Base-by-base conservation (phyloP, 805 yeast genomes). In the Metschnikowia hibisci region DNA sequence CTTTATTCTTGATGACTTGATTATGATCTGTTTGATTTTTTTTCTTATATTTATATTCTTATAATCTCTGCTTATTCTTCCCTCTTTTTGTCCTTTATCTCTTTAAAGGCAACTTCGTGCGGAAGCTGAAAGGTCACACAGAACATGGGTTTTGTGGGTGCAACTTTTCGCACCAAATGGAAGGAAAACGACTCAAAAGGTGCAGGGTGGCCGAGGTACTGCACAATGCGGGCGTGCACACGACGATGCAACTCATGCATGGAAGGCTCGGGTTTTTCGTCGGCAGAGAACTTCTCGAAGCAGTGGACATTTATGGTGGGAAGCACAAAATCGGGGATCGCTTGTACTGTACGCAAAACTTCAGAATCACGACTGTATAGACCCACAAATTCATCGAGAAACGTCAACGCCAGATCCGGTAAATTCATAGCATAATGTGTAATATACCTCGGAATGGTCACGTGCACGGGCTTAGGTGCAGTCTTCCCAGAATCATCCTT, bases 101-200 rank as follows among this genome's bases (percentile, higher is more conserved):
- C 51, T 48, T 53, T 61, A 41, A 81, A 82, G 6, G 85, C 87
- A 41, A 83, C 80, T 45, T 74, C 79, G 52, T 71, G 73, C 0
- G 95, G 95, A 26, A 93, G 71, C 55, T 63, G 62, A 63, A 90
- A 90, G 6, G 89, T 72, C 3, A 88, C 85, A 64, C 97, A 88
- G 60, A 78, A 90, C 99, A 93, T 93, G 27, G 91, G 91, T 59
- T 93, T 93, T 5, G 97, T 87, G 4, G 99, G 99, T 1, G 99
- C 91, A 6, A 93, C 99, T 60, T 82, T 83, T 59, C 99, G 80
- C 8, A 93, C 99, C 51, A 84, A 67, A 57, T 91, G 98, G 64
- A 91, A 85, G 0, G 64, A 57, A 30, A 85, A 63, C 0, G 66
- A 59, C 3, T 71, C 71, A 11, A 79, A 66, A 0, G 79, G 74